A percentile compares a stretch with the other conserved stretches of the same genome.
These are phyloP conservation scores for Neopestalotiopsis clavispora DNA, from an alignment of 2,329 filamentous ascomycete species.

Conservation along the genomic window DNA sequence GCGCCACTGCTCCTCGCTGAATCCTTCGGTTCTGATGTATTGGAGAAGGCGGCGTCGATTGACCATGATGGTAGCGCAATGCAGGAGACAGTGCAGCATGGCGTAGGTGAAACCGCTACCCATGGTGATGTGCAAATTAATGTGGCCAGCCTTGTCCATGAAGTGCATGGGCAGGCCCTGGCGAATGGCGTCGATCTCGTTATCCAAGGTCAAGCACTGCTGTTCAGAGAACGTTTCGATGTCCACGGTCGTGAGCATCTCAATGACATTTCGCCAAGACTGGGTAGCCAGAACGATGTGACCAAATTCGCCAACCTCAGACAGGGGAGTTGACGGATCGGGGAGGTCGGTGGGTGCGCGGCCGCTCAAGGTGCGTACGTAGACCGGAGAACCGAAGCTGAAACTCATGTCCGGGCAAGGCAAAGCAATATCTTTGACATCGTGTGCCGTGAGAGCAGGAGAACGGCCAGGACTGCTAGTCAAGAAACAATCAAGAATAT, in stretches of 20 bases:
- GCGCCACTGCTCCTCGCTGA: constrained; percentile 59
- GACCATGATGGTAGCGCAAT: constrained; percentile 65
- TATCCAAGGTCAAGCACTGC: constrained; percentile 54
- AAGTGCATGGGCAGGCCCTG: constrained; percentile 62
- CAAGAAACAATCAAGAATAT: constrained; percentile 66
- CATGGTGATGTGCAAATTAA: constrained; percentile 68
- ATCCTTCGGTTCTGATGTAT: constrained; percentile 56
- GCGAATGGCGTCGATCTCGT: constrained; percentile 60
- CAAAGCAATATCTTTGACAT: constrained; percentile 60
- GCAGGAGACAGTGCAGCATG: constrained; percentile 66
- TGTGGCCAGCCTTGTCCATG: constrained; percentile 64
- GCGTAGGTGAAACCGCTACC: constrained; percentile 66
- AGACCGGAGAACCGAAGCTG: constrained; percentile 64
- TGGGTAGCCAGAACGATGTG: constrained; percentile 65
- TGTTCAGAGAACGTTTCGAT: constrained; percentile 59
- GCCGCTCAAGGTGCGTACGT: constrained; percentile 59
- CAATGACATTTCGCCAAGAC: constrained; percentile 66
- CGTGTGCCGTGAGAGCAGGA: constrained; percentile 58
- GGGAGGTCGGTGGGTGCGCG: constrained; percentile 42
- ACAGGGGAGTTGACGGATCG: constrained; percentile 43
- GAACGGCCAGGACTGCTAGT: constrained; percentile 66
- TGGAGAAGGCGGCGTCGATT: constrained; percentile 64
- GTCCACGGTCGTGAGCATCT: constrained; percentile 62
- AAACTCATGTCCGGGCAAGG: constrained; percentile 68
- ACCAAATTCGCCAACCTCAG: constrained; percentile 65